phyloP scores from a whole-genome alignment of 164 flowering plant species.

The Macadamia tetraphylla region DNA sequence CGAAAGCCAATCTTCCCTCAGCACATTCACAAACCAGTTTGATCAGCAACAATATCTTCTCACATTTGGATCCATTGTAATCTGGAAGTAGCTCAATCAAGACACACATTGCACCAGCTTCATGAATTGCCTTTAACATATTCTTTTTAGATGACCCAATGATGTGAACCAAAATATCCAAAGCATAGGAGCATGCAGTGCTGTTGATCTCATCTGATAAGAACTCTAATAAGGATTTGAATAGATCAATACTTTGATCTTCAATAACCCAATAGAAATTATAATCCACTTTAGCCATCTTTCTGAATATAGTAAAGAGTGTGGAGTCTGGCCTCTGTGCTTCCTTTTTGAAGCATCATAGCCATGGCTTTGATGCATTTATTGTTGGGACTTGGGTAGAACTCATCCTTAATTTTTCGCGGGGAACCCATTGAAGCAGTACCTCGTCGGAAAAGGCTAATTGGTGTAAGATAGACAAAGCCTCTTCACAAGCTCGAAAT shows the following conservation, averaged over 20 bases:
- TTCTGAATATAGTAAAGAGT: conserved; percentile 30
- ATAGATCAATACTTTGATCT: conserved; percentile 42
- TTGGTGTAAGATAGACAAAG: conserved; percentile 36
- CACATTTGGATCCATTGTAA: conserved; percentile 37
- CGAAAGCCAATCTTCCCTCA: conserved; percentile 60
- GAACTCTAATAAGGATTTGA: conserved; percentile 55
- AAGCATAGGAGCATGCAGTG: conserved; percentile 45
- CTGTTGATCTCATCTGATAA: conserved; percentile 46
- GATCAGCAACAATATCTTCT: conserved; percentile 46
- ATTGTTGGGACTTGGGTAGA: no score
- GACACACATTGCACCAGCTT: conserved; percentile 56
- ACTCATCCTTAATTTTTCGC: no score
- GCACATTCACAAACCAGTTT: conserved; percentile 54
- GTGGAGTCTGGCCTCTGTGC: conserved; percentile 46
- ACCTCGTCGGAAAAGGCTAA: conserved; percentile 29
- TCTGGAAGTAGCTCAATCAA: conserved; percentile 62
- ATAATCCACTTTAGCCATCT: conserved; percentile 24
- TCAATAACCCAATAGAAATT: conserved; percentile 31
- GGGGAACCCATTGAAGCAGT: conserved; percentile 18
- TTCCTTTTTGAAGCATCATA: conserved; percentile 53
- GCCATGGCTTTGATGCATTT: conserved; percentile 43
- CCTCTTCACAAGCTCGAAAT: conserved; percentile 64
- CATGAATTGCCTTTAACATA: conserved; percentile 43
- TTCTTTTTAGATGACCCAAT: conserved; percentile 32
- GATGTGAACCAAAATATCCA: conserved; percentile 47